These are phyloP conservation scores for Neurospora sp. DNA, from an alignment of 495 filamentous ascomycete species.

Conservation along the genomic window DNA sequence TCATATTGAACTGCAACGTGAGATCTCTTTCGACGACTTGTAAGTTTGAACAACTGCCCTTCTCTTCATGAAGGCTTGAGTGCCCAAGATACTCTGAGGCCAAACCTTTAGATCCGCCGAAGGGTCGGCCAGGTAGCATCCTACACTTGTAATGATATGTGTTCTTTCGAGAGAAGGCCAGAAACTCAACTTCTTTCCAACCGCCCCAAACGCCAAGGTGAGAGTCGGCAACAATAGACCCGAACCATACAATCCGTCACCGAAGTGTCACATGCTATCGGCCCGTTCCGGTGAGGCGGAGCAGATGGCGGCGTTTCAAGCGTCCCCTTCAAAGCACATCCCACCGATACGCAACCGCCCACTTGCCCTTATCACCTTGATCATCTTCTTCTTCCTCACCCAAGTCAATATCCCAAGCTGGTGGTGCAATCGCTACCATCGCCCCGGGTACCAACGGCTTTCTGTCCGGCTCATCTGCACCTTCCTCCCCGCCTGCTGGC, in stretches of 20 bases:
- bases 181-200: not conserved
- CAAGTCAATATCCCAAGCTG: constrained; percentile 35
- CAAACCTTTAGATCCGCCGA: not conserved
- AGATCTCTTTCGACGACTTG: not conserved
- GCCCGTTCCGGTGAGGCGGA: not conserved
- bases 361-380: constrained; percentile 11
- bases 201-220: not conserved
- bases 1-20: not conserved
- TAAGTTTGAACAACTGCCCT: not conserved
- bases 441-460: constrained; percentile 16
- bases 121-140: not conserved
- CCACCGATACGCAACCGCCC: constrained; percentile 39
- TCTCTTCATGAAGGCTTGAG: not conserved
- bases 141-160: not conserved
- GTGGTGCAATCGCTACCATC: constrained; percentile 28
- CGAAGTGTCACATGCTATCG: not conserved
- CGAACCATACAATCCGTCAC: not conserved
- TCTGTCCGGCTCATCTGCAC: constrained; percentile 16
- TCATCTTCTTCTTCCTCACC: constrained; percentile 9
- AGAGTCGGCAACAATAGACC: not conserved
- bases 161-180: not conserved
- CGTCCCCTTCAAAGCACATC: constrained; percentile 6
- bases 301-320: not conserved
- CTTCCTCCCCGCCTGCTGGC: not conserved
- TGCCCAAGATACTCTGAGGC: not conserved